Evolutionary conservation across 768 basidiomycete genomes (phyloP), one percentile per base, ranked within the genome.

Genomic region (Tephrocybe rancida): DNA sequence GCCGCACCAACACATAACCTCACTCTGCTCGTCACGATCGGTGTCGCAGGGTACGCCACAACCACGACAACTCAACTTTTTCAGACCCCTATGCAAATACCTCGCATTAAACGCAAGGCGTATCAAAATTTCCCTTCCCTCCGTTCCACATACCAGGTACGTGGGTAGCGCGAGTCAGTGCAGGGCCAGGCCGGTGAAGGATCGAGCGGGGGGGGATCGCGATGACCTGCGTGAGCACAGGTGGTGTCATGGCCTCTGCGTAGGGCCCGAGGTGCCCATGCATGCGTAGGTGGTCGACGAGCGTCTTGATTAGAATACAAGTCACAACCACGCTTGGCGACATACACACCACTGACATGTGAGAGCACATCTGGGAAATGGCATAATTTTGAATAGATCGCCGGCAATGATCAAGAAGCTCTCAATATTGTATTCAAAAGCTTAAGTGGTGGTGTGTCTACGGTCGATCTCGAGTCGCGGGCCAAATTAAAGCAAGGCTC

Each of bases 41-140:
- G 86, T 24, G 95, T 97, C 1, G 95, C 94, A 7, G 88, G 90
- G 67, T 96, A 96, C 24, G 85, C 87, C 6, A 97, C 93, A 27
- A 96, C 90, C 21, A 97, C 95, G 4, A 92, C 84, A 8, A 94
- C 97, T 96, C 29, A 99, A 84, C 64, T 92, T 95, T 62, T 82
- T 77, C 50, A 99, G 79, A 1, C 86, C 96, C 5, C 81, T 81
- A 58, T 90, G 87, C 44, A 99, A 86, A 73, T 98, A 99, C 19
- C 94, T 85, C 16, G 90, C 81, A 76, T 98, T 98, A 81, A 99
- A 99, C 0, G 95, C 94, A 34, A 99, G 79, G 21, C 97, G 84
- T 32, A 86, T 85, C 5, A 98, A 78, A 24, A 96, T 86, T 59
- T 83, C 81, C 29, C 78, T 74, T 11, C 97, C 96, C 72, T 98